A percentile compares a stretch with the other conserved stretches of the same genome.
phyloP scores from a whole-genome alignment of 2,329 filamentous ascomycete species.

The Aphanoascus verrucosus region DNA sequence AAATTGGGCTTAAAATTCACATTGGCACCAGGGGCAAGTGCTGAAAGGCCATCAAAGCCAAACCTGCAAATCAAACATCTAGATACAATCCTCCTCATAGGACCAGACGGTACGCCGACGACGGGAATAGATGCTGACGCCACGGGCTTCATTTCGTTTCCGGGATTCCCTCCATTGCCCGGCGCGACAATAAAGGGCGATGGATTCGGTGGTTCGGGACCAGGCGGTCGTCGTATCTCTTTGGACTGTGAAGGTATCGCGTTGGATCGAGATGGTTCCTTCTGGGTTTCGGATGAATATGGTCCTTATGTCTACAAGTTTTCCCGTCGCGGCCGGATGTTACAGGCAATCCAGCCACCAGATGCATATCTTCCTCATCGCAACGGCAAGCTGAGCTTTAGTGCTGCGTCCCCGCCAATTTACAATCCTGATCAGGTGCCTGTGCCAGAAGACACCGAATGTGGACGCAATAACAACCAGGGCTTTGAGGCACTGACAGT shows the following conservation, averaged over 20 bases:
- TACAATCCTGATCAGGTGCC: constrained; percentile 44
- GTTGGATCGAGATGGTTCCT: constrained; percentile 48
- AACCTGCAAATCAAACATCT: constrained; percentile 55
- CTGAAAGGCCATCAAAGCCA: constrained; percentile 43
- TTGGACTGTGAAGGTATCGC: constrained; percentile 59
- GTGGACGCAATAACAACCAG: constrained; percentile 61
- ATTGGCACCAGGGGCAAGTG: constrained; percentile 42
- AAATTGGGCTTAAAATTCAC: constrained; percentile 54
- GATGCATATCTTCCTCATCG: constrained; percentile 54
- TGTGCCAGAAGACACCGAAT: constrained; percentile 46
- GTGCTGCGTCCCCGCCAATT: constrained; percentile 51
- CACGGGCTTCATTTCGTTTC: constrained; percentile 43
- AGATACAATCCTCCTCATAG: constrained; percentile 55
- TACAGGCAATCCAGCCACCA: constrained; percentile 53
- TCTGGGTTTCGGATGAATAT: constrained; percentile 63
- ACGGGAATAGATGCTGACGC: constrained; percentile 55
- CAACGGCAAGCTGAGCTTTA: constrained; percentile 53
- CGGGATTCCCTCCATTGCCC: constrained; percentile 53
- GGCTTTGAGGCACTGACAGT: constrained; percentile 61
- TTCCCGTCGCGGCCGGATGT: constrained; percentile 46
- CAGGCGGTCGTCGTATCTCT: constrained; percentile 49
- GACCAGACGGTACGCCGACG: constrained; percentile 50
- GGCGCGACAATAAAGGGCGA: constrained; percentile 54
- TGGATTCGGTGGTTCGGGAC: constrained; percentile 53
- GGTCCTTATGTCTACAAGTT: constrained; percentile 62